Evolutionary conservation across 805 yeast species (phyloP), one percentile per base, ranked within the genome.

Genomic region (Babjeviella inositovora): DNA sequence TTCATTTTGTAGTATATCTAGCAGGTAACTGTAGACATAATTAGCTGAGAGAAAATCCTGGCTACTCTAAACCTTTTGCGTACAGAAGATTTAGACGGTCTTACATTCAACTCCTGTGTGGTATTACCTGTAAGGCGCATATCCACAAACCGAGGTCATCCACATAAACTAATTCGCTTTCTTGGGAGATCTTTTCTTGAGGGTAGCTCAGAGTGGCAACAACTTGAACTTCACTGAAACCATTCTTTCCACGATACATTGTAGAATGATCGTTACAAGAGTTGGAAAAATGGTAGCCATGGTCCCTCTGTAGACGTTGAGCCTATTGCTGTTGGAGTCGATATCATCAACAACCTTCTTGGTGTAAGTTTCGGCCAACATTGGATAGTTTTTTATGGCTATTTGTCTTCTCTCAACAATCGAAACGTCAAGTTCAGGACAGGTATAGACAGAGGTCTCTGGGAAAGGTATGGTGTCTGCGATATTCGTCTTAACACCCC

Each of bases 381-480:
- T 66, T 14, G 90, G 87, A 12, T 47, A 45, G 42, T 65, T 64
- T 10, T 60, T 53, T 17, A 39, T 57, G 0, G 80, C 69, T 77
- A 77, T 69, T 21, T 52, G 42, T 33, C 62, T 62, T 41, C 87
- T 57, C 19, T 39, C 46, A 13, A 39, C 47, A 28, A 73, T 49
- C 0, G 73, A 62, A 12, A 47, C 51, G 12, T 42, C 39, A 25
- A 70, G 69, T 23, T 62, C 76, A 3, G 63, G 61, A 16, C 47
- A 41, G 27, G 62, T 51, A 38, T 55, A 75, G 21, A 66, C 37
- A 0, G 85, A 73, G 13, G 38, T 45, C 10, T 43, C 43, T 3
- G 79, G 75, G 17, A 75, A 41, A 1, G 66, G 59, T 33, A 81
- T 55, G 3, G 53, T 63, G 34, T 77, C 87, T 1, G 71, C 77